Base-by-base conservation (phyloP, 2,329 filamentous ascomycete species). In the Scedosporium aurantiacum region DNA sequence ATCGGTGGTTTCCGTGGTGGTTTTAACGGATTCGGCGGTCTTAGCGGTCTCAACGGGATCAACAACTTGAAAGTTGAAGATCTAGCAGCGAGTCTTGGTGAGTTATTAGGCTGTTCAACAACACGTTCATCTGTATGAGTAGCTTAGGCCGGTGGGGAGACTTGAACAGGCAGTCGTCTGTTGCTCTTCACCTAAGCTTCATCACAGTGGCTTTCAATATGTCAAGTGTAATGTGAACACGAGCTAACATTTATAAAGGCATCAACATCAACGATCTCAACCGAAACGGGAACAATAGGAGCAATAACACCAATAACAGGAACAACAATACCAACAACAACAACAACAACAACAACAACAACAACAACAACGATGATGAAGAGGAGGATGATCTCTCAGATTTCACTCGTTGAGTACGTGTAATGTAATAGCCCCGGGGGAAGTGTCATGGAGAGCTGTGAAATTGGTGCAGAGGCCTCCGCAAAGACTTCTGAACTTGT, bases 1-100 rank as follows among this genome's bases (percentile, higher is more conserved):
- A 8, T 60, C 43, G 43, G 37, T n/a, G 58, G 58, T 25, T 23
- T 62, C 25, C 40, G 55, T 16, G 43, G 56, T 40, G 59, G 59
- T 41, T 41, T 57, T 50, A 60, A 50, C 10, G 56, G 28, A 58
- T 18, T 60, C 18, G 25, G 43, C 12, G 28, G 40, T 5, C n/a
- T 43, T 18, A 32, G 14, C 14, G 55, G 55, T 14, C 21, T 40
- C 18, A 32, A 40, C 16, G 54, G 54, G 7, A 23, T 54, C 50
- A 54, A 54, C 50, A 54, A 54, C 23, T 12, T 54, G 50, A 54
- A 54, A 12, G 18, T 54, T 16, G 50, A 54, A 23, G 50, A 54
- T 54, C 2, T 54, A 8, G 50, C 50, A 23, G 50, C 50, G 12
- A 54, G 50, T 14, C 23, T 54, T 14, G 50, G 50, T 54, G 23